Evolutionary conservation across 1,284 basidiomycete species (phyloP).

Genomic region (Takashimella tepidaria): DNA sequence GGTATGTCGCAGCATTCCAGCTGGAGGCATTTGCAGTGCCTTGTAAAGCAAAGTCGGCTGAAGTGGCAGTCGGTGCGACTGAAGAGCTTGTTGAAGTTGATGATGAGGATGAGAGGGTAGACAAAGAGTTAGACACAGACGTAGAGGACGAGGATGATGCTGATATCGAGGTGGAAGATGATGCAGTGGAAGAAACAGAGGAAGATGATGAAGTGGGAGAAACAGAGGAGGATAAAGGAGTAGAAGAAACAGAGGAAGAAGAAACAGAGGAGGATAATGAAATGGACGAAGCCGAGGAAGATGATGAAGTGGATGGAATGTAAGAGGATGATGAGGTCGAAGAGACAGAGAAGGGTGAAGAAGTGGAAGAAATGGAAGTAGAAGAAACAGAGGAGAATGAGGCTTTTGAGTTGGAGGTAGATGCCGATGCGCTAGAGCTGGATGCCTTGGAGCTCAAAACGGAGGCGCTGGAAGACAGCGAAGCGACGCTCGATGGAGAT

Average conservation of each 20-base stretch:
- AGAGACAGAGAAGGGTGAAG: not conserved
- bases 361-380: not conserved
- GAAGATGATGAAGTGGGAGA: not conserved
- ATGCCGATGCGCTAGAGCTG: not conserved
- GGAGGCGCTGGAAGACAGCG: not conserved
- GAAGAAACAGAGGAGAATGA: not conserved
- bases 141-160: not conserved
- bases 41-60: constrained; percentile 8
- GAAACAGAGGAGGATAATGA: not conserved
- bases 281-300: not conserved
- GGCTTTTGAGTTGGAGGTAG: not conserved
- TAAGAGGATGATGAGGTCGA: not conserved
- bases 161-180: not conserved
- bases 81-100: not conserved
- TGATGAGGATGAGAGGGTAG: not conserved
- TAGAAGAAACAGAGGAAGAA: not conserved
- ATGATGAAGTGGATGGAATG: no score
- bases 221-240: not conserved
- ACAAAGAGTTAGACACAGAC: not conserved
- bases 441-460: not conserved
- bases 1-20: constrained; percentile 7
- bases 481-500: not conserved
- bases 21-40: constrained; percentile 19
- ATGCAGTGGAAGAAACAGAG: not conserved
- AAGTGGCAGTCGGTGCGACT: not conserved